phyloP scores from a whole-genome alignment of 371 early-diverging fungal genomes.

The Syncephalastrum monosporum region DNA sequence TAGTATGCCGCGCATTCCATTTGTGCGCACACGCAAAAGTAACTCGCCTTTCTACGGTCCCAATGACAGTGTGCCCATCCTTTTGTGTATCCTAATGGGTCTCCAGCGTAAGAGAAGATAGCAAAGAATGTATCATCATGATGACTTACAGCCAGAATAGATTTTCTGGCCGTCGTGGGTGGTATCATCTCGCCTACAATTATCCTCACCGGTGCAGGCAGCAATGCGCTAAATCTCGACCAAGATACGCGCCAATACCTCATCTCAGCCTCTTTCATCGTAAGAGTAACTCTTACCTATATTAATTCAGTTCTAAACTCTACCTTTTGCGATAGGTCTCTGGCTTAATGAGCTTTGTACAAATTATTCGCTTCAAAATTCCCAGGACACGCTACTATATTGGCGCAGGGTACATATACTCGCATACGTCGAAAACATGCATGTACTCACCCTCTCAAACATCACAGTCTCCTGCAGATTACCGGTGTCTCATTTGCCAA shows the following conservation, averaged over 20 bases:
- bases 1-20: constrained; percentile 33
- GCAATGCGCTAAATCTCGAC: constrained; percentile 45
- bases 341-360: constrained; percentile 30
- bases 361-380: constrained; percentile 48
- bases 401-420: constrained; percentile 35
- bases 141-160: constrained; percentile 8
- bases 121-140: neutral
- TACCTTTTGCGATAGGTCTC: neutral
- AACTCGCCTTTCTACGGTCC: constrained; percentile 33
- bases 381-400: constrained; percentile 46
- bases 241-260: constrained; percentile 45
- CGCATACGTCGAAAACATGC: too few relatives aligned
- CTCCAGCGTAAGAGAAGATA: constrained; percentile 22
- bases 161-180: constrained; percentile 50
- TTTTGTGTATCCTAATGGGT: constrained; percentile 33
- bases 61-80: constrained; percentile 28
- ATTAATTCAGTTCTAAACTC: constrained; percentile 7
- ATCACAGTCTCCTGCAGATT: constrained; percentile 28
- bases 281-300: constrained; percentile 26
- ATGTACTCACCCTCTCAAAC: too few relatives aligned
- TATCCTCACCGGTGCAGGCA: constrained; percentile 48
- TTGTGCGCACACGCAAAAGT: constrained; percentile 9
- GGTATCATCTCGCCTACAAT: constrained; percentile 52
- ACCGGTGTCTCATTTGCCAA: constrained; percentile 40
- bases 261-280: constrained; percentile 53